Base-by-base conservation (phyloP, 2,329 filamentous ascomycete species). In the Diaporthe longicolla region DNA sequence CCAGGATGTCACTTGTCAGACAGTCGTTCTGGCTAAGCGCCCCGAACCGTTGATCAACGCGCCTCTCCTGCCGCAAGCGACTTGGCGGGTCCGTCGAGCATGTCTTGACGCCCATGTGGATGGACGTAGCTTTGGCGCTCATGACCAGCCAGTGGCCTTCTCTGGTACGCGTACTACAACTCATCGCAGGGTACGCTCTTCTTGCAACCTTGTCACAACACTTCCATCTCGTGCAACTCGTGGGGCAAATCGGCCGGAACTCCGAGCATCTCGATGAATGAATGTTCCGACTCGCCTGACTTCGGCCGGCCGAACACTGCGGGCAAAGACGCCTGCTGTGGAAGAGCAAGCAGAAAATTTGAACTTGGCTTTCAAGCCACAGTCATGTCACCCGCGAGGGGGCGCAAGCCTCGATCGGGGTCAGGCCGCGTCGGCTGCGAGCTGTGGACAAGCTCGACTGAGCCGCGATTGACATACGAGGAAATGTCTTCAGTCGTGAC, bases 211-310 rank as follows among this genome's bases (percentile, higher is more conserved):
- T 21, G 15, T 37, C 40, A 37, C 24, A 10, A 37, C 13, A 15
- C n/a, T 70, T 58, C 26, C 24, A 55, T 29, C 17, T 58, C 55
- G 54, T 59, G 54, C 21, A 59, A 19, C 17, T 61, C 58, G 69
- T 63, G 69, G 69, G 69, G 69, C 69, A 40, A 40, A 43, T 54
- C 19, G 57, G 69, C 57, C 69, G 69, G 69, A 71, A 35, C 43
- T 71, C 69, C 69, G 69, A 32, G 58, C 35, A 43, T 52, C 40
- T 26, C 37, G 37, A 40, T 37, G n/a, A 63, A 71, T 19, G n/a
- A 40, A 52, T 52, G n/a, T 13, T 24, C 37, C 37, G 37, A 29
- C 9, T 63, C 45, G 57, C 55, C 58, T 50, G 24, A 43, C 17
- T 35, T 63, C 17, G 57, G 45, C 17, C n/a, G 21, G 48, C 43